Conservation (phyloP, 139 green algal genomes). For the Chlorella sp. region DNA sequence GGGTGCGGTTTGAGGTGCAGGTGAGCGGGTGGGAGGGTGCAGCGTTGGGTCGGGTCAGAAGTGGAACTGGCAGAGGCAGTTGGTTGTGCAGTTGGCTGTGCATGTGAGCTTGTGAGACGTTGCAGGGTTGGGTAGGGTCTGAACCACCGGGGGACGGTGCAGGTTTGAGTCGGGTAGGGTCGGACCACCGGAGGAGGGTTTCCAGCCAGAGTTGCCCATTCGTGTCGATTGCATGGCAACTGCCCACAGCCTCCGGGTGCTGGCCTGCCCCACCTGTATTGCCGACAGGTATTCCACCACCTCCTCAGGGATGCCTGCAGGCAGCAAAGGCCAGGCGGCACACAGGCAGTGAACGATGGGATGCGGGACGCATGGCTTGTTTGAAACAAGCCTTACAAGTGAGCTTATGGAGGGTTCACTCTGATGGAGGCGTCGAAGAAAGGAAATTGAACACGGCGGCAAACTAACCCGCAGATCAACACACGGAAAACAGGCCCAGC, state of each 20-base stretch:
- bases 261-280: background rate
- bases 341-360: background rate
- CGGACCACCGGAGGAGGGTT: background rate
- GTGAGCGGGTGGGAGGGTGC: background rate
- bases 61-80: too few relatives aligned
- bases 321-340: background rate
- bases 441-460: too few relatives aligned
- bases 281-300: constrained; percentile 29
- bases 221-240: background rate
- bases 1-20: background rate
- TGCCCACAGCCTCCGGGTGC: background rate
- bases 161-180: too few relatives aligned
- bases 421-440: too few relatives aligned
- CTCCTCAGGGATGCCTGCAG: constrained; percentile 20
- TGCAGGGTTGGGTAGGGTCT: too few relatives aligned
- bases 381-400: too few relatives aligned
- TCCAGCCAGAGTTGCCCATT: background rate
- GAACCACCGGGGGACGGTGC: too few relatives aligned
- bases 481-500: background rate
- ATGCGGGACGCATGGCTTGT: too few relatives aligned
- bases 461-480: background rate
- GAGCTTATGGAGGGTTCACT: too few relatives aligned
- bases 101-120: too few relatives aligned
- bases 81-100: too few relatives aligned
- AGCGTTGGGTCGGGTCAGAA: background rate